These are phyloP conservation scores for Komagataella phaffii DNA, from an alignment of 805 yeast genomes.

Conservation along the genomic window DNA sequence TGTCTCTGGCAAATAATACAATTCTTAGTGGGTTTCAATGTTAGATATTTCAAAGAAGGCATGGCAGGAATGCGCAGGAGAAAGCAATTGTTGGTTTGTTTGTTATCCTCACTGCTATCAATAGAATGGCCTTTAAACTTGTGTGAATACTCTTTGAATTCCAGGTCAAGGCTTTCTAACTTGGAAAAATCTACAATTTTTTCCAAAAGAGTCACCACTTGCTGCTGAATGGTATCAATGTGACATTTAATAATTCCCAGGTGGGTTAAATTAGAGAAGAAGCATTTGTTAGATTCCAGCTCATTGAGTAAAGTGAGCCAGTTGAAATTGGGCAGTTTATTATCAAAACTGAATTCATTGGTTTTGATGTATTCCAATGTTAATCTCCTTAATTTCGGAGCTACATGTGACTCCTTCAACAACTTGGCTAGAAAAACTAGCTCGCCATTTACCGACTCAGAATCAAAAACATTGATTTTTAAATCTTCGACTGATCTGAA, in stretches of 20 bases:
- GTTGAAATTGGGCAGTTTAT: background rate
- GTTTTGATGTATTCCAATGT: background rate
- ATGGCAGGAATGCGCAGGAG: constrained; percentile 7
- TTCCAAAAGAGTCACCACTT: constrained; percentile 2
- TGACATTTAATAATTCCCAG: constrained; percentile 12
- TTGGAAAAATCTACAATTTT: constrained; percentile 4
- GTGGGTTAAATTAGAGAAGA: constrained; percentile 6
- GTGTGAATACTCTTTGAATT: constrained; percentile 15
- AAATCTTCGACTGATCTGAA: background rate
- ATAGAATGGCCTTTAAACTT: constrained; percentile 7
- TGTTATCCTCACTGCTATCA: background rate
- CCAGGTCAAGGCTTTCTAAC: constrained; percentile 6
- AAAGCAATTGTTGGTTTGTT: constrained; percentile 2
- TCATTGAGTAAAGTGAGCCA: background rate
- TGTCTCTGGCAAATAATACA: constrained; percentile 14
- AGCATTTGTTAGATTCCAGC: background rate
- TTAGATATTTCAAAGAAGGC: constrained; percentile 9
- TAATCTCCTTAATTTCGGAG: background rate
- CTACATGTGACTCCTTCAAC: background rate
- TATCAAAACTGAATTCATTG: background rate
- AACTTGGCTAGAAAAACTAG: background rate
- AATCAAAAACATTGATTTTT: background rate
- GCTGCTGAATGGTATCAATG: constrained; percentile 9
- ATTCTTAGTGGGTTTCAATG: constrained; percentile 13
- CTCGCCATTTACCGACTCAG: background rate